Base-by-base conservation (phyloP, 2,329 filamentous ascomycete genomes). In the Clonostachys rhizophaga region DNA sequence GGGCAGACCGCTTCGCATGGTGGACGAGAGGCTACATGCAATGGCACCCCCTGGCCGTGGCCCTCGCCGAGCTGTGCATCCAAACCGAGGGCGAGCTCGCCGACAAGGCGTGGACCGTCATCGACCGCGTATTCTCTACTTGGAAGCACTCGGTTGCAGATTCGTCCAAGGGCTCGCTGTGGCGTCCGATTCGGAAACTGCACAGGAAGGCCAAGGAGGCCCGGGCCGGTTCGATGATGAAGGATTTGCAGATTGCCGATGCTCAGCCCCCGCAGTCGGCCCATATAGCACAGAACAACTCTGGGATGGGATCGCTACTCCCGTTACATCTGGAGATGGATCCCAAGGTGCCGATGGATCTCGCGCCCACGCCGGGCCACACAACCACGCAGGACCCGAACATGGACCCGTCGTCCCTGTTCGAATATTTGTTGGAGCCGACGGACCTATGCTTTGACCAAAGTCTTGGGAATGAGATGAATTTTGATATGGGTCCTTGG, bases 31-130 rank as follows among this genome's bases (percentile, higher is more conserved):
- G 65, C 1, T 79, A 76, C 57, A 70, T 77, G 13, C 76, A 77
- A 49, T 80, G 77, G 77, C 76, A 80, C 52, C 69, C 75, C 8
- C 60, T 80, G 1, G 74, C 76, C 2, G 74, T 79, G 7, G 69
- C 72, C 2, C 59, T 79, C 13, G 75, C 75, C 2, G 75, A 78
- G 50, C 64, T 80, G 18, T 79, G 75, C 54, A 61, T 67, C 4
- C 71, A 73, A 52, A 70, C 72, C 4, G 60, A 64, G 36, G 74
- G 72, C 7, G 64, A 66, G 17, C 58, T 73, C 33, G 74, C 70
- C 14, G 67, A 74, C 6, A 65, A 70, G 44, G 75, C 77, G 1
- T 81, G 78, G 78, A 53, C 48, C 14, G 62, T 72, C 17, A 63
- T 80, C 20, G 73, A 80, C 8, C 54, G 55, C 17, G 67, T 68